Base-by-base conservation (phyloP, 2,329 filamentous ascomycete species). In the Fusarium decemcellulare region DNA sequence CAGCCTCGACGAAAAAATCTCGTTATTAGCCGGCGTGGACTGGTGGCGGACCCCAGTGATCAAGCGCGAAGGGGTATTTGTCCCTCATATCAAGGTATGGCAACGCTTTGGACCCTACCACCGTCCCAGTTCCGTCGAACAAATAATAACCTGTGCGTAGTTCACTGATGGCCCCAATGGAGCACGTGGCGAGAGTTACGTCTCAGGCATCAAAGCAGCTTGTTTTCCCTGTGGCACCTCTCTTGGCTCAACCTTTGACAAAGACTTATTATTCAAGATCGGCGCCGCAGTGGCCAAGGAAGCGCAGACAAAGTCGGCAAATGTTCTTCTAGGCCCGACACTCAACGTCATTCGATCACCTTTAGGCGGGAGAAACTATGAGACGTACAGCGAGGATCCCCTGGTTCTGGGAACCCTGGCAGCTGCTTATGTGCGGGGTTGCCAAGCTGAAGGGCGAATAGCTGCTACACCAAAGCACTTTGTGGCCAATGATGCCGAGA, bases 351-450 rank as follows among this genome's bases (percentile, higher is more conserved):
- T 51, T 8, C 47, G 47, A 5, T 51, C 47, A 1, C 47, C 47
- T 7, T 29, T 51, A 2, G 47, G 47, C 6, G 47, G 47, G 4
- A 8, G 47, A 5, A 51, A 51, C 3, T 37, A 51, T 3, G 47
- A 51, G 47, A 51, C 47, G 18, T 51, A 51, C 2, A 51, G 47
- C 47, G 47, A 51, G 32, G 47, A 51, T 37, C 47, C 47, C 8
- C 16, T 51, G 2, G 47, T 51, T n/a, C 32, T 51, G 8, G 47
- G 47, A 4, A 32, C n/a, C 8, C 8, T 51, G 2, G 47, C 47
- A 27, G 47, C 47, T 51, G 47, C 47, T 2, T 51, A 37, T 27
- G 32, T 51, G 12, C 47, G 47, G 11, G 47, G 47, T 10, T 51
- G 47, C 5, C 47, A 51, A 18, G 36, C 47, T 2, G 36, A 32